Percentiles rank a stretch among this genome's conserved stretches.
phyloP scores from a whole-genome alignment of 2,329 filamentous ascomycete species.

The Trichoderma koningii region DNA sequence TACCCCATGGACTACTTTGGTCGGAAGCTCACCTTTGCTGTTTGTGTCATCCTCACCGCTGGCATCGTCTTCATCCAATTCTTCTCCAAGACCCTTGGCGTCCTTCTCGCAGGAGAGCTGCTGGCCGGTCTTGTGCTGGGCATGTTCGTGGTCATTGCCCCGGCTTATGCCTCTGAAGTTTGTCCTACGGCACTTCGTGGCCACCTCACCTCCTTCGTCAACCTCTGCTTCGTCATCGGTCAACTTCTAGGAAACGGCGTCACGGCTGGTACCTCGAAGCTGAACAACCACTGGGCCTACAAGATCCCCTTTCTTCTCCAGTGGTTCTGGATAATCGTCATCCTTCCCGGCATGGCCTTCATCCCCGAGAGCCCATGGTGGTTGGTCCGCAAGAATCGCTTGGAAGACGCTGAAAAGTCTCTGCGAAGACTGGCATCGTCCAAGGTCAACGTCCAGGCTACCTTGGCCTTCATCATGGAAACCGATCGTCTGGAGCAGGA shows the following conservation, averaged over 20 bases:
- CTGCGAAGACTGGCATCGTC: slow-evolving; percentile 43
- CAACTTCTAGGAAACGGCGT: slow-evolving; percentile 40
- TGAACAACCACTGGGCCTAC: slow-evolving; percentile 58
- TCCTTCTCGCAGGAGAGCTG: slow-evolving; percentile 49
- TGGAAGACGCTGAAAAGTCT: slow-evolving; percentile 36
- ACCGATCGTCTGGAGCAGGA: slow-evolving; percentile 49
- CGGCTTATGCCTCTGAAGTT: slow-evolving; percentile 50
- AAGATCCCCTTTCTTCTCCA: slow-evolving; percentile 42
- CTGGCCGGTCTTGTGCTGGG: slow-evolving; percentile 49
- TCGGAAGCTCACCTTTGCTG: slow-evolving; percentile 55
- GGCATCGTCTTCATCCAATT: slow-evolving; percentile 40
- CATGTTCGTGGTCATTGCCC: slow-evolving; percentile 47
- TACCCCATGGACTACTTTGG: slow-evolving; percentile 45
- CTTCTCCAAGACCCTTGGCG: slow-evolving; percentile 41
- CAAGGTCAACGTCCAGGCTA: slow-evolving; percentile 44
- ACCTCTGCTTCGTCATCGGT: slow-evolving; percentile 48
- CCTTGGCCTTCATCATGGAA: slow-evolving; percentile 68
- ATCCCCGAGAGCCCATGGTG: slow-evolving; percentile 19
- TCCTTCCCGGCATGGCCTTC: slow-evolving; percentile 7
- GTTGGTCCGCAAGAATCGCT: slow-evolving; percentile 27
- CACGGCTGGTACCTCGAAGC: slow-evolving; percentile 27
- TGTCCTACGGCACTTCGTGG: slow-evolving; percentile 45
- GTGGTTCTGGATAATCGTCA: slow-evolving; percentile 13
- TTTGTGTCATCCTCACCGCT: slow-evolving; percentile 41
- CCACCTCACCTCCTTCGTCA: slow-evolving; percentile 47